Evolutionary conservation across 2,329 filamentous ascomycete genomes (phyloP).

Genomic region (Fusarium sp.): DNA sequence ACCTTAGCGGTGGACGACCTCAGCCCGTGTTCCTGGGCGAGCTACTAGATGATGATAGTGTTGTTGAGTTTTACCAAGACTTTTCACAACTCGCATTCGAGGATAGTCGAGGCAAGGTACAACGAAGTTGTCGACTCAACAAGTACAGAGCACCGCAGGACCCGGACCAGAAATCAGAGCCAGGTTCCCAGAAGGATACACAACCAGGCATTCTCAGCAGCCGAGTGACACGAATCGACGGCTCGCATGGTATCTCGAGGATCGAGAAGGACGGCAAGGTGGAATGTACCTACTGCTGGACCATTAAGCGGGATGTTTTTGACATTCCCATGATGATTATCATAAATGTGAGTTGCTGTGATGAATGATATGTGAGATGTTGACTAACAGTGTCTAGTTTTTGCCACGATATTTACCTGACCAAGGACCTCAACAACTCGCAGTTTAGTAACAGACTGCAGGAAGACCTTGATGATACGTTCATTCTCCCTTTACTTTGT

Average conservation of each 20-base stretch:
- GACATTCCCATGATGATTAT: constrained; percentile 99
- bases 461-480: constrained; percentile 30
- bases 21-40: constrained; percentile 92
- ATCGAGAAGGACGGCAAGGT: constrained; percentile 89
- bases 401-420: constrained; percentile 66
- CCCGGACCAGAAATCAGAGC: constrained; percentile 50
- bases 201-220: constrained; percentile 61
- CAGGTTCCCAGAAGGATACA: constrained; percentile 56
- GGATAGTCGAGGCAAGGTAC: constrained; percentile 84
- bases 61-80: constrained; percentile 94
- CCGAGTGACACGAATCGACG: constrained; percentile 68
- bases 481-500: constrained; percentile 40
- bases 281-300: constrained; percentile 96
- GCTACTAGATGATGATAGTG: constrained; percentile 89
- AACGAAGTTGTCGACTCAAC: constrained; percentile 81
- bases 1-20: constrained; percentile 58
- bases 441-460: constrained; percentile 52
- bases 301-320: constrained; percentile 94
- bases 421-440: constrained; percentile 63
- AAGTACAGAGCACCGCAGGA: constrained; percentile 84
- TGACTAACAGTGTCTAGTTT: constrained; percentile 53
- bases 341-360: constrained; percentile 80
- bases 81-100: constrained; percentile 93
- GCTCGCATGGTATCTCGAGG: constrained; percentile 80
- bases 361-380: neutral